These are phyloP conservation scores for Calonectria hongkongensis DNA, from an alignment of 2,329 filamentous ascomycete species.

Conservation along the genomic window DNA sequence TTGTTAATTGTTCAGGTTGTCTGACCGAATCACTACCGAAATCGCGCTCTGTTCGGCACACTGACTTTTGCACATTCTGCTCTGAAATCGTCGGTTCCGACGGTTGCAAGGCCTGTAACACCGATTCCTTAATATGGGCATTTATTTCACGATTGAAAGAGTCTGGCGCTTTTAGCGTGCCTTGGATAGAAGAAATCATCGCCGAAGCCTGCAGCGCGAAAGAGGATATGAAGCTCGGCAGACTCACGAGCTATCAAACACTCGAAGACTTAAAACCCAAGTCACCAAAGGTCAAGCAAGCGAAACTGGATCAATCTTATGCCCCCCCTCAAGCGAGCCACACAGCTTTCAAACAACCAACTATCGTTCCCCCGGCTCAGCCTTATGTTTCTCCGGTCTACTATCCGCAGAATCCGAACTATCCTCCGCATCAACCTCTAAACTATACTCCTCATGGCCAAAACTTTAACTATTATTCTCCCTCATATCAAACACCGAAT, in stretches of 20 bases:
- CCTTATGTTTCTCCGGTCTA: not conserved
- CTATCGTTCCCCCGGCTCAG: no score
- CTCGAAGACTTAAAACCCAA: not conserved
- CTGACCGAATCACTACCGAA: not conserved
- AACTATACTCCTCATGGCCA: not conserved
- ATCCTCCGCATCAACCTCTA: not conserved
- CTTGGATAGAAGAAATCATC: not conserved
- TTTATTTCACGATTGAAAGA: not conserved
- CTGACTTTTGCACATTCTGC: conserved; percentile 15
- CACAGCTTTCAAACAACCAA: not conserved
- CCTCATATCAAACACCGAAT: not conserved
- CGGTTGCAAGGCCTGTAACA: not conserved
- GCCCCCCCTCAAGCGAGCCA: not conserved
- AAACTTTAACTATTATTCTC: not conserved
- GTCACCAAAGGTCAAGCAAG: not conserved
- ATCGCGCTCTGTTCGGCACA: not conserved
- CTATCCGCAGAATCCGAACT: not conserved
- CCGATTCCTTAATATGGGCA: not conserved
- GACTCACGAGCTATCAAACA: not conserved
- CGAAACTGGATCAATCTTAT: not conserved
- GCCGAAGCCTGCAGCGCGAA: not conserved
- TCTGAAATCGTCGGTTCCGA: not conserved
- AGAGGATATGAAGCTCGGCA: not conserved
- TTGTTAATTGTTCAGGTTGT: not conserved
- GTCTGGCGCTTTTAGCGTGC: not conserved